Evolutionary conservation across 768 basidiomycete species (phyloP).

Genomic region (Hypholoma fasciculare): DNA sequence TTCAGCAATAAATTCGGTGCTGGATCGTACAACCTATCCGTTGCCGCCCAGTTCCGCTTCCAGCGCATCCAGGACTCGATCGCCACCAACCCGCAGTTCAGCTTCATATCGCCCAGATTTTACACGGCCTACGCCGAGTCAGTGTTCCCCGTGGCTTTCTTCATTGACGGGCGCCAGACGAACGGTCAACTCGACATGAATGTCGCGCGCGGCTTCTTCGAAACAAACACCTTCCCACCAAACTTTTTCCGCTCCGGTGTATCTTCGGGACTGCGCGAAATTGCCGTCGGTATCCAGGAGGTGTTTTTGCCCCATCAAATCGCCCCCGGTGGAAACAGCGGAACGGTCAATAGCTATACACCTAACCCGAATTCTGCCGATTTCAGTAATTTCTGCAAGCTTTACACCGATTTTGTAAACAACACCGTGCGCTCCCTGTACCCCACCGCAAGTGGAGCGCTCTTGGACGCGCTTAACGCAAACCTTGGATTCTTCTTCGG

Average conservation of each 20-base stretch:
- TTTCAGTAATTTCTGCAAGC: slow-evolving; percentile 14
- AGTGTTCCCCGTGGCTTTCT: slow-evolving; percentile 12
- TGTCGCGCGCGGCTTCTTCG: slow-evolving; percentile 21
- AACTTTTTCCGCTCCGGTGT: slow-evolving; percentile 15
- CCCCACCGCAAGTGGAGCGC: slow-evolving; percentile 16
- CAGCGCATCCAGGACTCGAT: slow-evolving; percentile 25
- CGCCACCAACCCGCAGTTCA: slow-evolving; percentile 23
- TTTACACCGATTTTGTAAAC: slow-evolving; percentile 22
- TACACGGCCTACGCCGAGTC: slow-evolving; percentile 22
- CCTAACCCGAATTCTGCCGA: slow-evolving; percentile 17
- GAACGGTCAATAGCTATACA: slow-evolving; percentile 17
- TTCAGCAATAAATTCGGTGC: slow-evolving; percentile 22
- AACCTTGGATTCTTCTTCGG: slow-evolving; percentile 15
- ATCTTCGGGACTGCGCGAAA: not conserved
- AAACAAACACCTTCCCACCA: slow-evolving; percentile 17
- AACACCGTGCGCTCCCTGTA: slow-evolving; percentile 18
- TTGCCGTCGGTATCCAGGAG: slow-evolving; percentile 7
- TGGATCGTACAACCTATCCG: slow-evolving; percentile 23
- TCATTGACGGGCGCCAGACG: slow-evolving; percentile 22
- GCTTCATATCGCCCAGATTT: slow-evolving; percentile 22
- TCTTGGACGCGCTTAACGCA: slow-evolving; percentile 16
- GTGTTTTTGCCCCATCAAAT: slow-evolving; percentile 14
- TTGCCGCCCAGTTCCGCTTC: slow-evolving; percentile 21
- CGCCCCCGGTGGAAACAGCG: slow-evolving; percentile 16
- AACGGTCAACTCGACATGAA: slow-evolving; percentile 17